Evolutionary conservation across 1,284 basidiomycete genomes (phyloP).

Genomic region (Heterobasidion occidentale): DNA sequence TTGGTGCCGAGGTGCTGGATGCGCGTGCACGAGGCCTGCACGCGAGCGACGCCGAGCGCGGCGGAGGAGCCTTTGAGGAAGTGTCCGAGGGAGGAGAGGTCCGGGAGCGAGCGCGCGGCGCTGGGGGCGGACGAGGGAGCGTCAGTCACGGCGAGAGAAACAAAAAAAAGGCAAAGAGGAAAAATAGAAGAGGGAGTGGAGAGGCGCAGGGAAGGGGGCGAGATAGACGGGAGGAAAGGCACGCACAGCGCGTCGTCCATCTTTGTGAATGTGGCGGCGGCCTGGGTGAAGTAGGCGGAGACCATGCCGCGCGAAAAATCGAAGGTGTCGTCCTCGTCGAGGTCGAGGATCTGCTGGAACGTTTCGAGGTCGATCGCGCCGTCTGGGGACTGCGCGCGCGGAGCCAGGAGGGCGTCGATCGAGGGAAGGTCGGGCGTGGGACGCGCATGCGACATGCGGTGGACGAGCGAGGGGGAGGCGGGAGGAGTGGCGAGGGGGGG

Average conservation of each 20-base stretch:
- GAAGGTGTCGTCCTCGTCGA: constrained; percentile 78
- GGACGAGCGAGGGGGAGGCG: no score
- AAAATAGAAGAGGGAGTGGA: not conserved
- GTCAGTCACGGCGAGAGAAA: not conserved
- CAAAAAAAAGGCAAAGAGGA: not conserved
- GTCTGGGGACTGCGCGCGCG: no score
- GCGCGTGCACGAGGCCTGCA: constrained; percentile 78
- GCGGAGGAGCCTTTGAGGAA: constrained; percentile 95
- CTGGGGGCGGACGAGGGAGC: constrained; percentile 27
- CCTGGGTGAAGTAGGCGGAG: constrained; percentile 76
- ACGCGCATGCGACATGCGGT: no score
- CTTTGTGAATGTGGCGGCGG: constrained; percentile 62
- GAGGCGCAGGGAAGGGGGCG: not conserved
- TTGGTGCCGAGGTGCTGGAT: constrained; percentile 81
- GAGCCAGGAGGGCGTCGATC: no score
- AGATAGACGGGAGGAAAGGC: not conserved
- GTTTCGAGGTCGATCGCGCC: constrained; percentile 66
- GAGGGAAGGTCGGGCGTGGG: no score
- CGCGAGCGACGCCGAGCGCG: constrained; percentile 76
- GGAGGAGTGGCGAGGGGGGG: no score
- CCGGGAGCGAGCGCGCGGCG: constrained; percentile 44
- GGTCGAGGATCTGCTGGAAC: constrained; percentile 81
- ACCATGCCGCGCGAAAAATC: constrained; percentile 80
- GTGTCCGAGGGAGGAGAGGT: constrained; percentile 77
- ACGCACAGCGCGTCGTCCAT: constrained; percentile 81